phyloP scores from a whole-genome alignment of 371 early-diverging fungal genomes.

The Mucor ambiguus region DNA sequence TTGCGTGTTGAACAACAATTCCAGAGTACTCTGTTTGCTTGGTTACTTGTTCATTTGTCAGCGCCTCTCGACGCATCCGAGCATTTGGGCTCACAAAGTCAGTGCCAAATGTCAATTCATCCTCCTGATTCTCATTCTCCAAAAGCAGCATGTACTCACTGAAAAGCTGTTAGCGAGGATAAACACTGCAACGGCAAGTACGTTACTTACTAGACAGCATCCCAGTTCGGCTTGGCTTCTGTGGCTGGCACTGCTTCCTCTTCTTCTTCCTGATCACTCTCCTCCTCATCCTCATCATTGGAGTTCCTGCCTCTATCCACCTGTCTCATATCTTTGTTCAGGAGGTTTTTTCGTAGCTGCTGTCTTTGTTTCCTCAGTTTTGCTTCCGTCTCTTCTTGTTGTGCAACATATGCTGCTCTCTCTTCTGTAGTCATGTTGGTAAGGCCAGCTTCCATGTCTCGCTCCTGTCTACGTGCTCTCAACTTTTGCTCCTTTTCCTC shows the following conservation, averaged over 20 bases:
- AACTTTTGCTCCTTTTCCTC: conserved; percentile 19
- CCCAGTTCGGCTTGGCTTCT: conserved; percentile 13
- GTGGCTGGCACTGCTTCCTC: neutral
- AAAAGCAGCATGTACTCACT: conserved; percentile 42
- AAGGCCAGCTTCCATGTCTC: conserved; percentile 29
- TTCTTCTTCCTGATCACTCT: conserved; percentile 10
- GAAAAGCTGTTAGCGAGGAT: neutral
- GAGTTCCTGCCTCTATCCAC: neutral
- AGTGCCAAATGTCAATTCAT: neutral
- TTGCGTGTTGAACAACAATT: conserved; percentile 9
- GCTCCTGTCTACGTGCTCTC: conserved; percentile 9
- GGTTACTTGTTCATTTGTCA: conserved; percentile 25
- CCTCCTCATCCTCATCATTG: neutral
- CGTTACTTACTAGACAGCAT: conserved; percentile 22
- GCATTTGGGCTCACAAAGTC: conserved; percentile 30
- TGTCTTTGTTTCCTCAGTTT: conserved; percentile 2
- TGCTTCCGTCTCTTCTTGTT: conserved; percentile 15
- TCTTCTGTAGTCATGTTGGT: conserved; percentile 44
- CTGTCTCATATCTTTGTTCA: neutral
- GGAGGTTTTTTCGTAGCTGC: neutral
- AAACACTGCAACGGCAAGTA: neutral
- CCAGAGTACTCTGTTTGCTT: conserved; percentile 27
- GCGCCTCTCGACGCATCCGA: conserved; percentile 29
- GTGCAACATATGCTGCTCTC: conserved; percentile 29
- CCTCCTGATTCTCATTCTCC: conserved; percentile 26